phyloP scores from a whole-genome alignment of 192 early-diverging fungal genomes.

The Funneliformis mosseae region DNA sequence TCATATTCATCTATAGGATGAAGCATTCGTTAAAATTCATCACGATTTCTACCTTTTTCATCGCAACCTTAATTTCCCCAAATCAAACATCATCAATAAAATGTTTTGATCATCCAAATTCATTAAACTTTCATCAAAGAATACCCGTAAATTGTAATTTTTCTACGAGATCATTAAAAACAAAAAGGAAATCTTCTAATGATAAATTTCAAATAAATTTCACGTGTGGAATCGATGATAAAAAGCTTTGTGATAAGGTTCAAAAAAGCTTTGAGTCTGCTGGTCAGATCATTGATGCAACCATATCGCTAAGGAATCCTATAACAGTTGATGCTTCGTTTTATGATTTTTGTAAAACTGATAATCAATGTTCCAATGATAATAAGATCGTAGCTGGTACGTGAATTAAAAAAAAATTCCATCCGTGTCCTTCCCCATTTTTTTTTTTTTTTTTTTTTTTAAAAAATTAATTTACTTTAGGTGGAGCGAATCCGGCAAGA shows the following conservation, averaged over 20 bases:
- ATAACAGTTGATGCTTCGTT: conserved; percentile 42
- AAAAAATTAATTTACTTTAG: background rate
- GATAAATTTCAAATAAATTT: conserved; percentile 5
- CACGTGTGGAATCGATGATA: background rate
- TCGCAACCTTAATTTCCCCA: background rate
- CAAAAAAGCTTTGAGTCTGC: conserved; percentile 35
- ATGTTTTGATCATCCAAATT: background rate
- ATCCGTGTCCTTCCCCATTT: too few species aligned
- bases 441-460: too few species aligned
- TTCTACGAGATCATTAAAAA: background rate
- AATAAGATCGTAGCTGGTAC: conserved; percentile 1
- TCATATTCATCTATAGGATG: background rate
- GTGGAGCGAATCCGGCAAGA: conserved; percentile 39
- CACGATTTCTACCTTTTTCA: background rate
- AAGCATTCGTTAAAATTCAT: background rate
- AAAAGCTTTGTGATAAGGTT: conserved; percentile 34
- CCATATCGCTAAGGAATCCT: conserved; percentile 33
- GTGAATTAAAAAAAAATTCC: conserved; percentile 19
- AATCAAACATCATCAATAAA: background rate
- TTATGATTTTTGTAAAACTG: conserved; percentile 37
- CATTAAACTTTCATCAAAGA: background rate
- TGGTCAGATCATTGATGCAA: conserved; percentile 34
- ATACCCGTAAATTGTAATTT: background rate
- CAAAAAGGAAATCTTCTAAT: background rate
- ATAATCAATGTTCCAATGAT: conserved; percentile 5